phyloP scores from a whole-genome alignment of 2,329 filamentous ascomycete species.

The Penicillium decumbens region DNA sequence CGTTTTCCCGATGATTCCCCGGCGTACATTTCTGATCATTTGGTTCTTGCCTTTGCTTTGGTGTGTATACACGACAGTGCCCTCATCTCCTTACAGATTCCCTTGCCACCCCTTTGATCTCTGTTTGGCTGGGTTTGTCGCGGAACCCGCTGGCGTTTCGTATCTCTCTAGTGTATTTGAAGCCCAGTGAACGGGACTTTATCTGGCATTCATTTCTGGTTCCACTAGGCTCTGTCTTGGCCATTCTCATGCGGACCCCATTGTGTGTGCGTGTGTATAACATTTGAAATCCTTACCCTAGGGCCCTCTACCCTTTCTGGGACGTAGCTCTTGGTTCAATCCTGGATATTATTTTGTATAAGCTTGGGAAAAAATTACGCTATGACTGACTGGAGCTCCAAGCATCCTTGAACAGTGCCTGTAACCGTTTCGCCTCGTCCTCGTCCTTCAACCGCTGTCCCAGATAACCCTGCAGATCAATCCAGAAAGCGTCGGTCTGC shows the following conservation, averaged over 20 bases:
- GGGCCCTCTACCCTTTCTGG: neutral
- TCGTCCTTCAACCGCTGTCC: constrained; percentile 71
- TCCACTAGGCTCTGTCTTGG: neutral
- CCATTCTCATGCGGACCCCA: neutral
- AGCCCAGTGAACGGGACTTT: neutral
- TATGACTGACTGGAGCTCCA: constrained; percentile 46
- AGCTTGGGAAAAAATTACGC: neutral
- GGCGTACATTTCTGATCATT: constrained; percentile 16
- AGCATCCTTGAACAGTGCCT: constrained; percentile 63
- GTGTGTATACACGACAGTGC: constrained; percentile 9
- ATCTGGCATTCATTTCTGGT: neutral
- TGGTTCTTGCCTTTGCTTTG: constrained; percentile 9
- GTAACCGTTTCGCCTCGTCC: constrained; percentile 59
- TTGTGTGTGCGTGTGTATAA: constrained; percentile 15
- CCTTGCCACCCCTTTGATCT: neutral
- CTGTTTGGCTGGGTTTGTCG: neutral
- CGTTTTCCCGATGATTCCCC: constrained; percentile 22
- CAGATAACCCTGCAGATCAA: constrained; percentile 75
- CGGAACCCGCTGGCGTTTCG: neutral
- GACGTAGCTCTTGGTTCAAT: neutral
- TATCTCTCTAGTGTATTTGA: neutral
- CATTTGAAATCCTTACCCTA: constrained; percentile 15
- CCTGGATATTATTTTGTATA: neutral
- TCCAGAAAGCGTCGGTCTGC: constrained; percentile 74
- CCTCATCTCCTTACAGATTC: neutral